These are phyloP conservation scores for Blastobotrys parvus DNA, from an alignment of 805 yeast genomes.

Conservation along the genomic window DNA sequence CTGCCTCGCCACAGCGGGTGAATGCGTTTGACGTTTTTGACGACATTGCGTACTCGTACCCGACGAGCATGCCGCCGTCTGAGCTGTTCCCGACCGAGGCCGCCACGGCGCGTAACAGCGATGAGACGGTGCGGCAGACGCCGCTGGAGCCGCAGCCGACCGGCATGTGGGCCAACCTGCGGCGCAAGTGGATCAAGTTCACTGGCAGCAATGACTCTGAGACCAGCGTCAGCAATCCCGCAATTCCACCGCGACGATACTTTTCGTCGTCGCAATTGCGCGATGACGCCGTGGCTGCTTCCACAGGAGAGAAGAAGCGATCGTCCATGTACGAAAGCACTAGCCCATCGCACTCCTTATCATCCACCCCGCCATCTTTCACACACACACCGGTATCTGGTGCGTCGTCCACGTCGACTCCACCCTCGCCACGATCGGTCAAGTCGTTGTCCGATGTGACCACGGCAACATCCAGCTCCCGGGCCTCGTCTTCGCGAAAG, in stretches of 20 bases:
- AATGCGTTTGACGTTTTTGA: constrained; percentile 32
- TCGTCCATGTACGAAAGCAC: not conserved
- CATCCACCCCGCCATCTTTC: constrained; percentile 5
- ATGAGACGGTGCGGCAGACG: constrained; percentile 3
- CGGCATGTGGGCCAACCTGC: not conserved
- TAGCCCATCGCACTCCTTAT: constrained; percentile 1
- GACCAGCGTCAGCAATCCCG: not conserved
- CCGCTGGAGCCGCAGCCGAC: not conserved
- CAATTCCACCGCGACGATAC: constrained; percentile 4
- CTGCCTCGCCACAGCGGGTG: constrained; percentile 14
- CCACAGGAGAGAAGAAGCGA: not conserved
- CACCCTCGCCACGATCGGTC: constrained; percentile 7
- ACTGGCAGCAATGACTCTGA: not conserved
- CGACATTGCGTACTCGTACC: constrained; percentile 28
- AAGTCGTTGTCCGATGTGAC: not conserved
- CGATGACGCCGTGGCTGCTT: not conserved
- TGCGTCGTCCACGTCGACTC: constrained; percentile 5
- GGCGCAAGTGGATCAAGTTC: constrained; percentile 4
- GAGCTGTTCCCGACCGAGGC: constrained; percentile 2
- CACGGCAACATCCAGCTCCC: not conserved
- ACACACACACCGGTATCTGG: constrained; percentile 7
- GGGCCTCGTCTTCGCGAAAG: not conserved
- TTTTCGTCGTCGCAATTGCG: constrained; percentile 1
- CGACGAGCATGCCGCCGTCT: constrained; percentile 16
- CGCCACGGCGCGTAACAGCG: not conserved